Conservation (phyloP, 192 early-diverging fungal species). For the Chytriomyces hyalinus region DNA sequence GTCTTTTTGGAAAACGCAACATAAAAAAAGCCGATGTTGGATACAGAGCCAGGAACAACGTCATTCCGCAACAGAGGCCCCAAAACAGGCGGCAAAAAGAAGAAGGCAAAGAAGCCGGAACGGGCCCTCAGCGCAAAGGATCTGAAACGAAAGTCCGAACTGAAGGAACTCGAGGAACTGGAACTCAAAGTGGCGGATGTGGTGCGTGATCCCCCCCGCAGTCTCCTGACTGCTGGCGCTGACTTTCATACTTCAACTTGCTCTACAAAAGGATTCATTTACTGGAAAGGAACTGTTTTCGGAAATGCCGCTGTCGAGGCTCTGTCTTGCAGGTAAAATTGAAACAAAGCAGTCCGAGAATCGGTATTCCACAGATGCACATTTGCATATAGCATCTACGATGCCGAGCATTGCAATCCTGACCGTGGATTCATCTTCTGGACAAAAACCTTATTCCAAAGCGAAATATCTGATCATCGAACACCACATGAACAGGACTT, state of each 20-base stretch:
- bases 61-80: background rate
- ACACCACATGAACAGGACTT: conserved; percentile 60
- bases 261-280: conserved; percentile 18
- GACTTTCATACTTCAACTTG: background rate
- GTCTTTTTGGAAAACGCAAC: no score
- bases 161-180: conserved; percentile 29
- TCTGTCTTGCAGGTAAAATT: conserved; percentile 22
- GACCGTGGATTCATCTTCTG: background rate
- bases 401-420: no score
- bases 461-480: no score
- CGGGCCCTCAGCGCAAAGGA: conserved; percentile 16
- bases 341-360: background rate
- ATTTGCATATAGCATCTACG: no score
- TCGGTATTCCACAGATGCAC: no score
- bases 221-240: background rate
- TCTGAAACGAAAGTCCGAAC: conserved; percentile 22
- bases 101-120: conserved; percentile 23
- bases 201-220: background rate
- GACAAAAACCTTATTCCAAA: background rate
- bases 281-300: conserved; percentile 23
- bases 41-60: background rate
- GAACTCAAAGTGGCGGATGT: conserved; percentile 4
- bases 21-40: background rate
- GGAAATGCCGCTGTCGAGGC: conserved; percentile 19
- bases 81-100: conserved; percentile 14